Conservation (phyloP, 2,329 filamentous ascomycete species). For the Arachnomyces sp. region DNA sequence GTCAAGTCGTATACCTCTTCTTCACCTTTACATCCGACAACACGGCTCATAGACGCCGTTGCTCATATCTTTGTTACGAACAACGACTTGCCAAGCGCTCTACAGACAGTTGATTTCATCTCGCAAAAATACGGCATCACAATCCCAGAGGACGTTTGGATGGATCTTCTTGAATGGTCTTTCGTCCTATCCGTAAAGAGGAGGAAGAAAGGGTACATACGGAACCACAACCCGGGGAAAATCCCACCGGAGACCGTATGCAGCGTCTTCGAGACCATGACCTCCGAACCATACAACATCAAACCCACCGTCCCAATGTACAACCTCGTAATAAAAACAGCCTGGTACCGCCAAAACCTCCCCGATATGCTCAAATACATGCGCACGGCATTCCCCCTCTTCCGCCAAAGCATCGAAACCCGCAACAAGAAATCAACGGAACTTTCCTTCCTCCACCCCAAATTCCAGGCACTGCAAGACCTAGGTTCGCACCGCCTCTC, state of each 20-base stretch:
- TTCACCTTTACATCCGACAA: conserved; percentile 52
- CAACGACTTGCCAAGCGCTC: conserved; percentile 51
- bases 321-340: conserved; percentile 24
- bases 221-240: conserved; percentile 19
- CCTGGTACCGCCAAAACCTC: conserved; percentile 16
- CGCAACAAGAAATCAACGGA: conserved; percentile 10
- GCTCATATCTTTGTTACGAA: conserved; percentile 62
- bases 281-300: conserved; percentile 47
- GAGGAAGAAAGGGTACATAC: conserved; percentile 24
- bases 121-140: conserved; percentile 51
- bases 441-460: not conserved
- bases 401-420: conserved; percentile 21
- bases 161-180: conserved; percentile 58
- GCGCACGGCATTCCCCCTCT: conserved; percentile 21
- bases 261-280: conserved; percentile 54
- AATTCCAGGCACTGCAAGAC: too few species aligned
- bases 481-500: too few species aligned
- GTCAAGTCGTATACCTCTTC: conserved; percentile 36
- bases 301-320: conserved; percentile 51
- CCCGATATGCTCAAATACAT: conserved; percentile 20
- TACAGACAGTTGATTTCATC: conserved; percentile 54
- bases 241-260: conserved; percentile 40
- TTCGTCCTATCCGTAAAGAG: conserved; percentile 47
- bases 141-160: conserved; percentile 55
- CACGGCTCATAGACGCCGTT: conserved; percentile 54